These are phyloP conservation scores for Lagenidium giganteum DNA, from an alignment of 352 stramenopile genomes.

Conservation along the genomic window DNA sequence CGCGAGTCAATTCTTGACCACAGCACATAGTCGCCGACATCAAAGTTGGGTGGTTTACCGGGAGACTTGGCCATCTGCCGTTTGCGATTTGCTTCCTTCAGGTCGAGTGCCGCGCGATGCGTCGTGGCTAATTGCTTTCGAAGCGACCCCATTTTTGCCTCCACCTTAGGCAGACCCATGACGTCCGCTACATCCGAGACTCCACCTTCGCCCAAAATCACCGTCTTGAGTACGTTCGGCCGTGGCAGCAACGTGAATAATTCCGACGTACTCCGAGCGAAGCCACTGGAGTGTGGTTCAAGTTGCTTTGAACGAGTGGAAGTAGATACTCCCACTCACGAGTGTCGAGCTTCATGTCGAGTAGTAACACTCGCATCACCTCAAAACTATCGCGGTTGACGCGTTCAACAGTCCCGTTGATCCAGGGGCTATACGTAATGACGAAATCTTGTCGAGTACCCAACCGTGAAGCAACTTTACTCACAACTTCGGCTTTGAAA, in stretches of 20 bases:
- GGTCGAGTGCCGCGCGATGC: conserved; percentile 1
- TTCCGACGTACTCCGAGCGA: conserved; percentile 13
- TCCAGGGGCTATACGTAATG: conserved; percentile 7
- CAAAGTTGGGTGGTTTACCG: neutral
- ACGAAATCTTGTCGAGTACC: conserved; percentile 4
- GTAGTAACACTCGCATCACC: conserved; percentile 8
- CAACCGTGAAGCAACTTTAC: neutral
- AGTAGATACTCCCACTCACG: conserved; percentile 10
- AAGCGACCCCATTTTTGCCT: neutral
- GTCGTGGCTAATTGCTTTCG: neutral
- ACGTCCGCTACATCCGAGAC: neutral
- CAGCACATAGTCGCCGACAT: conserved; percentile 1
- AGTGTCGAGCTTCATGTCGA: conserved; percentile 12
- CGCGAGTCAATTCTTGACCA: too few relatives aligned
- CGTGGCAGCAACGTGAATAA: conserved; percentile 12
- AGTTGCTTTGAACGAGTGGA: conserved; percentile 8
- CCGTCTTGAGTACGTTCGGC: neutral
- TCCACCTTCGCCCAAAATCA: too few relatives aligned
- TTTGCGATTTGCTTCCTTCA: conserved; percentile 1
- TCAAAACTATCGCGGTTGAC: conserved; percentile 14
- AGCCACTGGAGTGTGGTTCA: conserved; percentile 11
- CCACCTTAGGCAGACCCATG: neutral
- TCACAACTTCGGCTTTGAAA: conserved; percentile 14
- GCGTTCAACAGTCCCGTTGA: conserved; percentile 14
- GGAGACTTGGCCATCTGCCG: conserved; percentile 1